Percentiles rank a stretch among this genome's conserved stretches.
Conservation (phyloP, 495 filamentous ascomycete genomes). For the Penicillium longicatenatum region DNA sequence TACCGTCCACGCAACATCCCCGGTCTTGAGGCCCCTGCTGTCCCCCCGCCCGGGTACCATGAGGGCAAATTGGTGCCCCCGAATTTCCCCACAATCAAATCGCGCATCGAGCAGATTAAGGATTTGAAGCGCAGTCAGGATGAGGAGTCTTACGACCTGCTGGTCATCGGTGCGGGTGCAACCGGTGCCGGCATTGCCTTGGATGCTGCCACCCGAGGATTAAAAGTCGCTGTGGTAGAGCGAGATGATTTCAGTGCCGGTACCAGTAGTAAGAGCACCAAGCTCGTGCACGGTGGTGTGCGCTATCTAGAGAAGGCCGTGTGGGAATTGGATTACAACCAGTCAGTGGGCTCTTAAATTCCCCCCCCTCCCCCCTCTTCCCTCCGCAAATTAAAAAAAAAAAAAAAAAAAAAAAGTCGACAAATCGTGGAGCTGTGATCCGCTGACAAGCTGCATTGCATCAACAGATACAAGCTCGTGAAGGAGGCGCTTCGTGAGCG, state of each 20-base stretch:
- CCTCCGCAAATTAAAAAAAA: not conserved
- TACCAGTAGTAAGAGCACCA: constrained; percentile 96
- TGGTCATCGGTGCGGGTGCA: constrained; percentile 90
- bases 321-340: constrained; percentile 93
- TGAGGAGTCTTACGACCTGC: constrained; percentile 70
- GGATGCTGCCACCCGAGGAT: constrained; percentile 87
- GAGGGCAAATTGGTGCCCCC: constrained; percentile 79
- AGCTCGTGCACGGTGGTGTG: constrained; percentile 95
- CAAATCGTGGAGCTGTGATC: not conserved
- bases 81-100: constrained; percentile 77
- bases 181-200: constrained; percentile 92
- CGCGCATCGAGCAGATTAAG: constrained; percentile 59
- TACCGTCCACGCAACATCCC: constrained; percentile 88
- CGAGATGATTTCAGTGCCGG: constrained; percentile 92
- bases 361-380: no score
- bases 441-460: constrained; percentile 18
- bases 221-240: constrained; percentile 94
- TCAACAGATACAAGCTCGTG: constrained; percentile 74
- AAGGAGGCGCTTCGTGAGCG: constrained; percentile 94
- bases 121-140: constrained; percentile 47
- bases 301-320: constrained; percentile 96
- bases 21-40: constrained; percentile 74
- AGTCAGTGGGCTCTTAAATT: constrained; percentile 49
- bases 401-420: not conserved
- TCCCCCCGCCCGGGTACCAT: constrained; percentile 79